phyloP scores from a whole-genome alignment of 805 yeast genomes.

The Limtongia smithiae region DNA sequence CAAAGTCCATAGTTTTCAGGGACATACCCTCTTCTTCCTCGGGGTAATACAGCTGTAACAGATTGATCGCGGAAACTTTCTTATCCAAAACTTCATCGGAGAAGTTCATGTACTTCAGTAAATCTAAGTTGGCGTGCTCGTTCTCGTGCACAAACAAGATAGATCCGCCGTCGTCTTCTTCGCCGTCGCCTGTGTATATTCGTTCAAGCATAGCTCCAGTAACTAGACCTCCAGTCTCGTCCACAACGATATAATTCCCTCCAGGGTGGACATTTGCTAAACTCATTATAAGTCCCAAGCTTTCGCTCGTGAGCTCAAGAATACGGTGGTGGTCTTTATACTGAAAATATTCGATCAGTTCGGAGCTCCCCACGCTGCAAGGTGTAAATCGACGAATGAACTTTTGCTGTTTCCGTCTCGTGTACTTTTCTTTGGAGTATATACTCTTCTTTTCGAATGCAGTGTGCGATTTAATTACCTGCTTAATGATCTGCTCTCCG shows the following conservation, averaged over 20 bases:
- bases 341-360: constrained; percentile 65
- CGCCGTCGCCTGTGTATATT: constrained; percentile 41
- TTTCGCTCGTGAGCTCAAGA: constrained; percentile 79
- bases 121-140: constrained; percentile 82
- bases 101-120: constrained; percentile 59
- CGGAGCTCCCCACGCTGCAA: constrained; percentile 66
- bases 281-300: constrained; percentile 71
- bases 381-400: constrained; percentile 82
- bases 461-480: constrained; percentile 76
- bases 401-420: constrained; percentile 87
- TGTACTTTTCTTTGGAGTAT: constrained; percentile 86
- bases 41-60: constrained; percentile 81
- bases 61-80: constrained; percentile 66
- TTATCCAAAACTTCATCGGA: constrained; percentile 49
- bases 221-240: constrained; percentile 92
- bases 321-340: constrained; percentile 73
- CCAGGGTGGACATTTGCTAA: constrained; percentile 84
- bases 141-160: constrained; percentile 82
- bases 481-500: constrained; percentile 76
- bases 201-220: constrained; percentile 84
- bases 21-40: constrained; percentile 51
- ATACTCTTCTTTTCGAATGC: constrained; percentile 85
- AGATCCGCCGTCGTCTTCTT: constrained; percentile 47
- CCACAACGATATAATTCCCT: constrained; percentile 81
- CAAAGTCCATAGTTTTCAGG: too few relatives aligned